Conservation (phyloP, 1,139 yeast genomes). For the Geotrichum fermentans region DNA sequence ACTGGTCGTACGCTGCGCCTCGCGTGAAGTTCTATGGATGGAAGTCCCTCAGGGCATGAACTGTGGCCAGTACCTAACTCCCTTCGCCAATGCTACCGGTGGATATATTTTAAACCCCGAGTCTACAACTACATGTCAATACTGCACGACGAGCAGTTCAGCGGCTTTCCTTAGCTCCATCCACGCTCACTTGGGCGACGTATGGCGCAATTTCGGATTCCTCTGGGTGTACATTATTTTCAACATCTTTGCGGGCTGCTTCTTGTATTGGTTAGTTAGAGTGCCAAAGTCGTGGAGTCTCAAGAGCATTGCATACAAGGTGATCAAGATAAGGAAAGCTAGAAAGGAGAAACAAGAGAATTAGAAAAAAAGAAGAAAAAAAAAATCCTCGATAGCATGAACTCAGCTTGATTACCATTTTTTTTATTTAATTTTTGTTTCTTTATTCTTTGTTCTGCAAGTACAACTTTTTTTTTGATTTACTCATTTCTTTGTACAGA, state of each 20-base stretch:
- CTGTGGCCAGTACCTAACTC: slow-evolving; percentile 50
- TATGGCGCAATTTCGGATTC: slow-evolving; percentile 61
- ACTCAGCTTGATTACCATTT: background rate
- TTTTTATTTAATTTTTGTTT: background rate
- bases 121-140: slow-evolving; percentile 53
- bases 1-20: slow-evolving; percentile 50
- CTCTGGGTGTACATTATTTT: slow-evolving; percentile 48
- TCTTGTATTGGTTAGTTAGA: slow-evolving; percentile 71
- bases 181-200: slow-evolving; percentile 44
- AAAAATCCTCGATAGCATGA: background rate
- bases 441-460: background rate
- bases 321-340: slow-evolving; percentile 26
- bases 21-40: slow-evolving; percentile 49
- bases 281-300: slow-evolving; percentile 48
- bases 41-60: slow-evolving; percentile 56
- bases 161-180: slow-evolving; percentile 49
- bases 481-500: too few species aligned
- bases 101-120: slow-evolving; percentile 56
- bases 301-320: background rate
- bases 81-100: slow-evolving; percentile 38
- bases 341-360: background rate
- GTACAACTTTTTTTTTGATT: background rate
- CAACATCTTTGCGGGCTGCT: slow-evolving; percentile 49
- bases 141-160: slow-evolving; percentile 52
- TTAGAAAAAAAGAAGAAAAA: too few species aligned